phyloP scores from a whole-genome alignment of 2,329 filamentous ascomycete species.

The Trichophaea hybrida region DNA sequence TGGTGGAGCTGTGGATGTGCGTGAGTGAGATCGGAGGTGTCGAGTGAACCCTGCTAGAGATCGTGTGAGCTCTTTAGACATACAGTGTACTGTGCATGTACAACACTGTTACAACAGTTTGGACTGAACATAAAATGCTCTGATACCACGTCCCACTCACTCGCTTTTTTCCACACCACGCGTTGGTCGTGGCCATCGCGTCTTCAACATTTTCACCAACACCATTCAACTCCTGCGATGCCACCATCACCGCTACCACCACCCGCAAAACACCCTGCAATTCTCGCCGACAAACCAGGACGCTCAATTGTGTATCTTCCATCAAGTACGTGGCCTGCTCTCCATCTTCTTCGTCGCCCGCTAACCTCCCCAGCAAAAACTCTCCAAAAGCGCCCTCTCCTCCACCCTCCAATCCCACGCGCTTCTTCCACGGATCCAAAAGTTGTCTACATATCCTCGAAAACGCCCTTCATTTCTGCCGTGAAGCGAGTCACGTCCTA shows the following conservation, averaged over 20 bases:
- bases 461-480: slow-evolving; percentile 52
- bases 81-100: no score
- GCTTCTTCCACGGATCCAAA: slow-evolving; percentile 6
- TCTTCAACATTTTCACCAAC: no score
- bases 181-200: no score
- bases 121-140: no score
- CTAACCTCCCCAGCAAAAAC: not conserved
- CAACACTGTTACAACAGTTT: no score
- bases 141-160: no score
- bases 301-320: not conserved
- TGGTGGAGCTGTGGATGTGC: not conserved
- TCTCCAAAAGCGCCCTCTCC: slow-evolving; percentile 18
- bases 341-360: not conserved
- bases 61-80: not conserved
- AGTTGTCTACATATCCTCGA: slow-evolving; percentile 48
- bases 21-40: no score
- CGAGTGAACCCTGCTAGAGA: not conserved
- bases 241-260: no score
- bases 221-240: no score
- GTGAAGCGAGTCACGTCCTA: slow-evolving; percentile 51
- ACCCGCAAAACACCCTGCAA: no score
- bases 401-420: slow-evolving; percentile 14
- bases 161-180: no score
- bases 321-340: not conserved
- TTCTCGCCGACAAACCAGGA: no score